Conservation (phyloP, 768 basidiomycete genomes). For the Trametes cingulata region DNA sequence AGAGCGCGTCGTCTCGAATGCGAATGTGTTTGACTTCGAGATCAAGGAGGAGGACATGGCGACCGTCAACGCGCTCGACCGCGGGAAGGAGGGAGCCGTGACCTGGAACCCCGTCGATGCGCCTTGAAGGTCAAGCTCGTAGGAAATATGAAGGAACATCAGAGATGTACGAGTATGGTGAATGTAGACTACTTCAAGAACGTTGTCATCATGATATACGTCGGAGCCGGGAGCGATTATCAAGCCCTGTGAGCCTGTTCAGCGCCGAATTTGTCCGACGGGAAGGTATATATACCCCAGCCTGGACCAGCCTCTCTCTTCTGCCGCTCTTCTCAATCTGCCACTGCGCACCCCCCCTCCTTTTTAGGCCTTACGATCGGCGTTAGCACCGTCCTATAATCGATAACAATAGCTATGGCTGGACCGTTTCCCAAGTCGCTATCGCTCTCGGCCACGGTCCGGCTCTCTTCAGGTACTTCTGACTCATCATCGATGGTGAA, state of each 20-base stretch:
- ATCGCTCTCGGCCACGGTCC: constrained; percentile 35
- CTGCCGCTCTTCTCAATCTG: not conserved
- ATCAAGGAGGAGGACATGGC: constrained; percentile 65
- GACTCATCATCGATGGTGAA: not conserved
- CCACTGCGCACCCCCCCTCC: not conserved
- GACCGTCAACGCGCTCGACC: constrained; percentile 66
- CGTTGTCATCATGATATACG: too few species aligned
- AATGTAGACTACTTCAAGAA: not conserved
- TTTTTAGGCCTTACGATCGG: not conserved
- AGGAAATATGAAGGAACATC: too few species aligned
- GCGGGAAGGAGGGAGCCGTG: constrained; percentile 69
- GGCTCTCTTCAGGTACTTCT: constrained; percentile 38
- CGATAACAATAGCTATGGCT: not conserved
- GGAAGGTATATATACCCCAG: not conserved
- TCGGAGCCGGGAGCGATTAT: too few species aligned
- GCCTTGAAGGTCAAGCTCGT: constrained; percentile 19
- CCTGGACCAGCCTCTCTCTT: not conserved
- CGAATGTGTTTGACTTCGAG: constrained; percentile 74
- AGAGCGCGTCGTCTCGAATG: constrained; percentile 70
- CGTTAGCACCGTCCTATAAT: not conserved
- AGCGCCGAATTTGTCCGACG: not conserved
- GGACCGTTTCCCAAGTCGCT: constrained; percentile 12
- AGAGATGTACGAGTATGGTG: not conserved
- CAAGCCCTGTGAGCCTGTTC: not conserved
- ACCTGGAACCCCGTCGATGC: constrained; percentile 83